phyloP scores from a whole-genome alignment of 257 asterid species.

The Solanum appendiculatum region DNA sequence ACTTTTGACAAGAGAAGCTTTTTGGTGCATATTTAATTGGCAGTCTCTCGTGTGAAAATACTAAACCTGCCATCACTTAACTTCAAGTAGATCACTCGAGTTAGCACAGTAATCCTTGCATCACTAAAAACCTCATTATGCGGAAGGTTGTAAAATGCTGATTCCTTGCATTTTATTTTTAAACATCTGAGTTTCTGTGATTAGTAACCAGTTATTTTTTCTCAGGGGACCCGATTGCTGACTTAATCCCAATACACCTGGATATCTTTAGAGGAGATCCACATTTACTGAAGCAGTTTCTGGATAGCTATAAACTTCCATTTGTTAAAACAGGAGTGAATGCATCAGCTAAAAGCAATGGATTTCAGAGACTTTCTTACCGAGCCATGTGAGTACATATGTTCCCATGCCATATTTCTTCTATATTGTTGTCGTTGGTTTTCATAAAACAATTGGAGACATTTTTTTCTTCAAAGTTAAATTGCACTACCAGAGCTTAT shows the following conservation, averaged over 20 bases:
- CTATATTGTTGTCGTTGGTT: not conserved
- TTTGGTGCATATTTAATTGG: not conserved
- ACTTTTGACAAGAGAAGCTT: not conserved
- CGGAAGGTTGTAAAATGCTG: not conserved
- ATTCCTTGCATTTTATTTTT: not conserved
- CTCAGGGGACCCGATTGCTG: slow-evolving; percentile 80
- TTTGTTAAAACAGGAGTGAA: slow-evolving; percentile 23
- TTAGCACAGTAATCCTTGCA: not conserved
- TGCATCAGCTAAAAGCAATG: slow-evolving; percentile 17
- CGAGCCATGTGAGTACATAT: slow-evolving; percentile 60
- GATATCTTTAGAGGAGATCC: slow-evolving; percentile 81
- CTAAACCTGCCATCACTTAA: not conserved
- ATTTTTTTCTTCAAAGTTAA: not conserved
- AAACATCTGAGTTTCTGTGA: not conserved
- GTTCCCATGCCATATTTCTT: not conserved
- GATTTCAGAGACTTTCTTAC: slow-evolving; percentile 55
- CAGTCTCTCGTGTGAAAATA: not conserved
- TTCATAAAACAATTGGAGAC: not conserved
- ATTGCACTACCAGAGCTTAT: not conserved
- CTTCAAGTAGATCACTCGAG: not conserved
- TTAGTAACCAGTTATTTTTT: slow-evolving; percentile 6
- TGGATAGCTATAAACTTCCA: slow-evolving; percentile 66
- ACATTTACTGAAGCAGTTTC: slow-evolving; percentile 60
- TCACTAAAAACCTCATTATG: not conserved
- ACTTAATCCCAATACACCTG: slow-evolving; percentile 72